Evolutionary conservation across 129 eudicot species (phyloP).

Genomic region (Scalesia atractyloides): DNA sequence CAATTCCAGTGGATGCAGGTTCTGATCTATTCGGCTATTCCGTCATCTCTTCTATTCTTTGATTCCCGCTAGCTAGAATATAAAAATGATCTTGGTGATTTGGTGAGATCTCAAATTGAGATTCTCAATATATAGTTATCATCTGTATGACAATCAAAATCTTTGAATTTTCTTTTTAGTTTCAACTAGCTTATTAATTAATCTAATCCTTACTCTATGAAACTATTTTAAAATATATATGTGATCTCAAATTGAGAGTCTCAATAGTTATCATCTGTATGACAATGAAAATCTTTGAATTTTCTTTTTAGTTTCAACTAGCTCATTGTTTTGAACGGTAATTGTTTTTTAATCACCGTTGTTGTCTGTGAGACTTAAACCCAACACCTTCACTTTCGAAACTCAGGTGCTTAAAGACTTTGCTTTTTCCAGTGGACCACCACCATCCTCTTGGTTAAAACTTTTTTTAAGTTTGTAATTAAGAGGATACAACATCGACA

Average conservation of each 20-base stretch:
- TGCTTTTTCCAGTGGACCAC: no score
- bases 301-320: background rate
- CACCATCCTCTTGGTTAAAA: no score
- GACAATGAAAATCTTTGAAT: background rate
- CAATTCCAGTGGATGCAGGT: background rate
- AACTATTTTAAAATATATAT: no score
- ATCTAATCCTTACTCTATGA: no score
- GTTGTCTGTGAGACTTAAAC: no score
- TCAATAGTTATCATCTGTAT: conserved; percentile 5
- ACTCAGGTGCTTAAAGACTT: no score
- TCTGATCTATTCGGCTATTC: no score
- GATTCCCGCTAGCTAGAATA: background rate
- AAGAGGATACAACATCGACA: no score
- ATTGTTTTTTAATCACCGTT: no score
- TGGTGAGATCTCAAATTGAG: conserved; percentile 1
- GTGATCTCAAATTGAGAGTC: no score
- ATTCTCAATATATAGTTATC: background rate
- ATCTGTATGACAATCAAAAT: conserved; percentile 1
- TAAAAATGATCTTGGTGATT: background rate
- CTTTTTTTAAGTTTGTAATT: no score
- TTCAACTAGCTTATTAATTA: background rate
- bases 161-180: background rate
- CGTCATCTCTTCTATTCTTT: background rate
- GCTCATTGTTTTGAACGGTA: background rate
- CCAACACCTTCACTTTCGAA: no score